These are phyloP conservation scores for Xylariaceae sp. DNA, from an alignment of 2,329 filamentous ascomycete species.

Conservation along the genomic window DNA sequence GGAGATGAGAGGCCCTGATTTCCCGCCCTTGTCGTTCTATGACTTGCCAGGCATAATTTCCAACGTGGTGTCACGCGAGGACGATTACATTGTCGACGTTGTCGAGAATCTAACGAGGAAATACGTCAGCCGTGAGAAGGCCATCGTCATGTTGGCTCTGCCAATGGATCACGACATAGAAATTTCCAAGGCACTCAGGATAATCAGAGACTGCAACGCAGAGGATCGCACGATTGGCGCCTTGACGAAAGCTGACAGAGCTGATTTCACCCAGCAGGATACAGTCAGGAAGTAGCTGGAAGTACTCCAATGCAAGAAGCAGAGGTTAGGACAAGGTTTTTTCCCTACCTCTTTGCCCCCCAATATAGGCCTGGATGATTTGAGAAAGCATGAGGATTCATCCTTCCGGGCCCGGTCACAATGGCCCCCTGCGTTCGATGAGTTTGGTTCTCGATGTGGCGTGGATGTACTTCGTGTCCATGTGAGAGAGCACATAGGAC, in stretches of 20 bases:
- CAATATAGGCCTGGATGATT: slow-evolving; percentile 42
- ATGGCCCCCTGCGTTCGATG: slow-evolving; percentile 43
- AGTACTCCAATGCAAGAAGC: slow-evolving; percentile 56
- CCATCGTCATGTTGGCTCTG: slow-evolving; percentile 70
- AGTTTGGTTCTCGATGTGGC: slow-evolving; percentile 42
- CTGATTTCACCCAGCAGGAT: slow-evolving; percentile 41
- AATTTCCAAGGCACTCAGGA: slow-evolving; percentile 61
- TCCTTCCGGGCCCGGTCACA: slow-evolving; percentile 18
- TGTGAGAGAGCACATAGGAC: slow-evolving; percentile 45
- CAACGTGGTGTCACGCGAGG: slow-evolving; percentile 52
- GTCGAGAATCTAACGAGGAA: slow-evolving; percentile 62
- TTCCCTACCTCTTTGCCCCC: slow-evolving; percentile 66
- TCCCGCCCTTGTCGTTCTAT: slow-evolving; percentile 71
- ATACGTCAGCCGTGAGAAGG: slow-evolving; percentile 62
- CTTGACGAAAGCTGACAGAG: slow-evolving; percentile 73
- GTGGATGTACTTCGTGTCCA: slow-evolving; percentile 46
- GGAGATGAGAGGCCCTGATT: slow-evolving; percentile 60
- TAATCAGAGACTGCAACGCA: slow-evolving; percentile 52
- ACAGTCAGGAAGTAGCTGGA: slow-evolving; percentile 46
- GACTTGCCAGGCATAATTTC: slow-evolving; percentile 78
- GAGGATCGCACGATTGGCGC: slow-evolving; percentile 61
- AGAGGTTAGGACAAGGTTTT: slow-evolving; percentile 62
- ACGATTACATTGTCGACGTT: slow-evolving; percentile 62
- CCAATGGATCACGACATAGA: slow-evolving; percentile 71
- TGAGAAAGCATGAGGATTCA: slow-evolving; percentile 42